Conservation (phyloP, 192 early-diverging fungal species). For the Coemansia sp. region DNA sequence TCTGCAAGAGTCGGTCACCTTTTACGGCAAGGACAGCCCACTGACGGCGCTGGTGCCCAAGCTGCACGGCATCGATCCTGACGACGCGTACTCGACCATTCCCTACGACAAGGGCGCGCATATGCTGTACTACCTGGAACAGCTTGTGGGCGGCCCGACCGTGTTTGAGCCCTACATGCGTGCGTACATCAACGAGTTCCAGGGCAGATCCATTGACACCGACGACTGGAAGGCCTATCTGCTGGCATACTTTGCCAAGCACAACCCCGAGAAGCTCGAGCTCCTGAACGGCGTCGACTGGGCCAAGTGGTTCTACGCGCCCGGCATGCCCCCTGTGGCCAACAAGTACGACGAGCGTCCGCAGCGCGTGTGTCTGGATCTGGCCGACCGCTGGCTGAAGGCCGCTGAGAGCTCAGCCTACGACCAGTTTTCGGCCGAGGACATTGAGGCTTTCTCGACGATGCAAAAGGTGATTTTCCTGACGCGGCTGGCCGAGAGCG, state of each 20-base stretch:
- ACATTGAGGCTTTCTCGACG: slow-evolving; percentile 71
- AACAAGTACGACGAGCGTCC: slow-evolving; percentile 85
- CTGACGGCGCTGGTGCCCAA: slow-evolving; percentile 74
- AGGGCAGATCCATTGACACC: slow-evolving; percentile 86
- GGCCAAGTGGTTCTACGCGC: slow-evolving; percentile 83
- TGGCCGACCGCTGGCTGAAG: slow-evolving; percentile 76
- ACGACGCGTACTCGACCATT: slow-evolving; percentile 74
- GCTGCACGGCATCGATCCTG: slow-evolving; percentile 76
- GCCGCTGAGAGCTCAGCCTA: slow-evolving; percentile 57
- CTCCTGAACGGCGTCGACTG: slow-evolving; percentile 84
- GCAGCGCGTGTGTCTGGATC: slow-evolving; percentile 73
- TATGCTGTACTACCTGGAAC: slow-evolving; percentile 90
- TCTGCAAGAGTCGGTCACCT: slow-evolving; percentile 67
- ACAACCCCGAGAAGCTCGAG: slow-evolving; percentile 63
- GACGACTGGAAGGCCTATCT: slow-evolving; percentile 84
- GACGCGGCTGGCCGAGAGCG: slow-evolving; percentile 66
- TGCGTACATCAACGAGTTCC: slow-evolving; percentile 77
- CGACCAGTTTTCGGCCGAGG: slow-evolving; percentile 59
- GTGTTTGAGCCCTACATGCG: slow-evolving; percentile 87
- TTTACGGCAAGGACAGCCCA: slow-evolving; percentile 65
- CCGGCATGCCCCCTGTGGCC: slow-evolving; percentile 88
- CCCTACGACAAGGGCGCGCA: slow-evolving; percentile 99
- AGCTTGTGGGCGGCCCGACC: slow-evolving; percentile 75
- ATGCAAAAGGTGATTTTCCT: slow-evolving; percentile 86
- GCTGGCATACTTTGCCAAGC: slow-evolving; percentile 72